These are phyloP conservation scores for Acanthamoeba triangularis DNA, from an alignment of 208 protist species.

Conservation along the genomic window DNA sequence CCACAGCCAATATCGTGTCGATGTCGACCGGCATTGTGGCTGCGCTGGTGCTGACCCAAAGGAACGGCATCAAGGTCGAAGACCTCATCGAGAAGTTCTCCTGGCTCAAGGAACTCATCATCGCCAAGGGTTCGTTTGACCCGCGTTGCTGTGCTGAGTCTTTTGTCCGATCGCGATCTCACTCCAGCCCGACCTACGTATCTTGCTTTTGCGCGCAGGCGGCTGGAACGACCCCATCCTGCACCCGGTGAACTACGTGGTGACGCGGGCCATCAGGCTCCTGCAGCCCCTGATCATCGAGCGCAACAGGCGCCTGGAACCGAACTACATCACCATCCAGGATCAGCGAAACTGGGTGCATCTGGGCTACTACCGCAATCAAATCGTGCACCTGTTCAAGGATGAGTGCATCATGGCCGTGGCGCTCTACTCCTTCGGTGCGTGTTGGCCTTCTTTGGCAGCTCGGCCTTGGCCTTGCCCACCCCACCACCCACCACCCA, in stretches of 20 bases:
- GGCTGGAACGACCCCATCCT: slow-evolving; percentile 75
- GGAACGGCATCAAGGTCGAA: slow-evolving; percentile 69
- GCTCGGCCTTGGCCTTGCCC: neutral
- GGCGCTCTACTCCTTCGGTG: slow-evolving; percentile 64
- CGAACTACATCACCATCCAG: slow-evolving; percentile 56
- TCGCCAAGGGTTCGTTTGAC: neutral
- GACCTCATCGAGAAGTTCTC: slow-evolving; percentile 73
- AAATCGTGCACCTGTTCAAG: slow-evolving; percentile 79
- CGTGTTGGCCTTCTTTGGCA: neutral
- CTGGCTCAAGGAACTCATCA: slow-evolving; percentile 75
- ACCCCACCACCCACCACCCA: neutral
- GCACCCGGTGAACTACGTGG: slow-evolving; percentile 69
- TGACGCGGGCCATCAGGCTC: slow-evolving; percentile 58
- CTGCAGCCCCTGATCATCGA: slow-evolving; percentile 59
- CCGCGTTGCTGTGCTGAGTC: no score
- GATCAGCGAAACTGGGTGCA: slow-evolving; percentile 68
- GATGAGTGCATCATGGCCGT: slow-evolving; percentile 69
- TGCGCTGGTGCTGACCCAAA: slow-evolving; percentile 56
- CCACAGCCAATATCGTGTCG: slow-evolving; percentile 52
- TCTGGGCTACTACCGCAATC: slow-evolving; percentile 78
- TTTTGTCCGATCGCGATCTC: neutral
- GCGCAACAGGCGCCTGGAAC: slow-evolving; percentile 61
- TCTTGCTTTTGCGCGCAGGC: neutral
- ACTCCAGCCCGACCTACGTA: neutral
- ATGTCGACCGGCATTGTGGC: slow-evolving; percentile 77